phyloP scores from a whole-genome alignment of 257 asterid species.

The Primulina eburnea region DNA sequence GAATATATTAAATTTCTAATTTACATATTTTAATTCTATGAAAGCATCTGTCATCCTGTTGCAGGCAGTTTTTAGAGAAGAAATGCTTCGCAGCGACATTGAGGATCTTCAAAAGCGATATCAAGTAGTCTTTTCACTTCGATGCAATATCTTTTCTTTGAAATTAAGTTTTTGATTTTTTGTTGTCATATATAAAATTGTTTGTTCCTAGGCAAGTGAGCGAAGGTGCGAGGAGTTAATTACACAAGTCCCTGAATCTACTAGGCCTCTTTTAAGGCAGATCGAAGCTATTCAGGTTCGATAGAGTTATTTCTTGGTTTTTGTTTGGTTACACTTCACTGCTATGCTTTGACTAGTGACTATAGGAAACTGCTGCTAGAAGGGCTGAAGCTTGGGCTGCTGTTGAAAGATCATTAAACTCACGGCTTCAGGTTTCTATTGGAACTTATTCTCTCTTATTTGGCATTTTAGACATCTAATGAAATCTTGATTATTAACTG shows the following conservation, averaged over 20 bases:
- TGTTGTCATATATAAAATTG: slow-evolving; percentile 23
- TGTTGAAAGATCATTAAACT: slow-evolving; percentile 82
- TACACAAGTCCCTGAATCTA: slow-evolving; percentile 97
- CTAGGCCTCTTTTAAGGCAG: slow-evolving; percentile 98
- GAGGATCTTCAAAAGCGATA: slow-evolving; percentile 97
- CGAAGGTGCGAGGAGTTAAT: slow-evolving; percentile 96
- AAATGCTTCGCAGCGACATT: slow-evolving; percentile 85
- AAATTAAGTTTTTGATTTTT: neutral
- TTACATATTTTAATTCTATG: slow-evolving; percentile 14
- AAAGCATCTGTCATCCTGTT: slow-evolving; percentile 24
- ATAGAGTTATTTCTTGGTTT: slow-evolving; percentile 20
- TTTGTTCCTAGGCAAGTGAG: slow-evolving; percentile 76
- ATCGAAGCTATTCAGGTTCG: slow-evolving; percentile 98
- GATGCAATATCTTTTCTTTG: slow-evolving; percentile 4
- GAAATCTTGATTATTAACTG: slow-evolving; percentile 16
- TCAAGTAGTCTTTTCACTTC: slow-evolving; percentile 48
- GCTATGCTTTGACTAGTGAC: slow-evolving; percentile 20
- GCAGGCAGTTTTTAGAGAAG: slow-evolving; percentile 94
- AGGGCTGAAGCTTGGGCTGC: slow-evolving; percentile 98
- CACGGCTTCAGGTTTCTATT: slow-evolving; percentile 85
- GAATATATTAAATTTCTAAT: slow-evolving; percentile 9
- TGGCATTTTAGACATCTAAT: slow-evolving; percentile 14
- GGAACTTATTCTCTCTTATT: slow-evolving; percentile 21
- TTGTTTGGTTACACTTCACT: neutral
- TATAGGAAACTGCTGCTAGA: slow-evolving; percentile 87